Conservation (phyloP, 1,139 yeast species). For the Meyerozyma sp. region DNA sequence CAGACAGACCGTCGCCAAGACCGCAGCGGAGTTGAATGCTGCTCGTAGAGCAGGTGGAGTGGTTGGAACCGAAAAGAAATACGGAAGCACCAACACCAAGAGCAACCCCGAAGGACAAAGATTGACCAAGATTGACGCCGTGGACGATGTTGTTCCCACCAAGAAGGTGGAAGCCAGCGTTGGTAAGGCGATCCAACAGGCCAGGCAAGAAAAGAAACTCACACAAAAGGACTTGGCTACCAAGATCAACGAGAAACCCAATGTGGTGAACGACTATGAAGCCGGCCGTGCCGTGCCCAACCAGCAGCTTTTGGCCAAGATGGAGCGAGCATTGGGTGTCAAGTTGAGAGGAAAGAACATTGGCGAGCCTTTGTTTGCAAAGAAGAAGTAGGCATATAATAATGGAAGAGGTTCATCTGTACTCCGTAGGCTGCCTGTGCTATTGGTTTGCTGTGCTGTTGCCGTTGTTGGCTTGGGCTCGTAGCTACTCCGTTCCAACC, state of each 20-base stretch:
- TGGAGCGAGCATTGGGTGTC: slow-evolving; percentile 92
- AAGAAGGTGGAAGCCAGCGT: slow-evolving; percentile 79
- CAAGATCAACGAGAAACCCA: slow-evolving; percentile 91
- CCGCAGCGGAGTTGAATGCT: slow-evolving; percentile 75
- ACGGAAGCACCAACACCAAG: slow-evolving; percentile 60
- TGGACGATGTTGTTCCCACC: slow-evolving; percentile 90
- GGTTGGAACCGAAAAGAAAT: slow-evolving; percentile 89
- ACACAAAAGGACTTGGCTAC: slow-evolving; percentile 97
- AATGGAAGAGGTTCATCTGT: neutral
- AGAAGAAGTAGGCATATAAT: slow-evolving; percentile 43
- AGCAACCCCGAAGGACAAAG: slow-evolving; percentile 90
- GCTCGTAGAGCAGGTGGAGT: slow-evolving; percentile 92
- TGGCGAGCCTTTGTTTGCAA: slow-evolving; percentile 82
- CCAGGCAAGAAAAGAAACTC: slow-evolving; percentile 81
- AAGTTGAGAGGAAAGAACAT: slow-evolving; percentile 94
- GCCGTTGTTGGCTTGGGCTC: too few species aligned
- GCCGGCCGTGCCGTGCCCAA: slow-evolving; percentile 96
- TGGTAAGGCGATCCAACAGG: slow-evolving; percentile 83
- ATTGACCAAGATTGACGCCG: slow-evolving; percentile 86
- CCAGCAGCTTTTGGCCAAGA: slow-evolving; percentile 87
- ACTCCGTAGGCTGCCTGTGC: neutral
- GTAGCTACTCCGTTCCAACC: slow-evolving; percentile 12
- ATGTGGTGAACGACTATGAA: slow-evolving; percentile 92
- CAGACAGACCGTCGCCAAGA: slow-evolving; percentile 76
- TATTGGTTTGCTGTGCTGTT: too few species aligned